Evolutionary conservation across 192 early-diverging fungal species (phyloP), one percentile per base, ranked within the genome.

Genomic region (Bifiguratus adelaidae): DNA sequence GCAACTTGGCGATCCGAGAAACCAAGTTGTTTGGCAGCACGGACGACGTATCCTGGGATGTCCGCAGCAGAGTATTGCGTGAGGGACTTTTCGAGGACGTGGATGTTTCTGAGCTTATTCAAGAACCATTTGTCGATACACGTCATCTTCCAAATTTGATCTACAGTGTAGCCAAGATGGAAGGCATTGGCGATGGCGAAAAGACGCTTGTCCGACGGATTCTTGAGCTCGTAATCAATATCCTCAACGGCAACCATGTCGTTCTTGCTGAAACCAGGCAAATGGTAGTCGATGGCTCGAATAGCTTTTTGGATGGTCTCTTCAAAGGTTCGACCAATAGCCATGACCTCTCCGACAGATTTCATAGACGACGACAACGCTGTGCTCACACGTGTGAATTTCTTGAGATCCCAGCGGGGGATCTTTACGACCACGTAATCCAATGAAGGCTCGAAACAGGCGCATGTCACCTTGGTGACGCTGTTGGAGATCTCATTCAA

Each of bases 121-220:
- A 99, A 79, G 80, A 99, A 99, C 96, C 96, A 99, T 48, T 79
- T 78, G 71, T 99, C 96, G 50, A 99, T 88, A 41, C 80, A 73
- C 32, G 94, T 97, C 50, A 99, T 76, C 36, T 83, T 68, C 67
- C 83, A 84, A 58, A 99, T 87, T 60, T 80, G 64, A 34, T 99
- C 94, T 26, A 97, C 92, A 0, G 85, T 69, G 69, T 96, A 96
- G 2, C 90, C 91, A 51, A 71, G 76, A 65, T 96, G 84, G 66
- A 99, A 71, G 0, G 96, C 96, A 32, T 93, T 89, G 36, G 88
- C 93, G 50, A 99, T 86, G 15, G 94, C 94, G 67, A 99, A 99
- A 48, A 99, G 53, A 42, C 96, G 89, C 58, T 83, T 76, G 54
- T 97, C 94, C 2, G 96, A 86, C 25, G 96, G 96, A 65, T 88